A percentile compares a stretch with the other conserved stretches of the same genome.
Conservation (phyloP, 352 stramenopile species). For the Aphanomyces invadans region DNA sequence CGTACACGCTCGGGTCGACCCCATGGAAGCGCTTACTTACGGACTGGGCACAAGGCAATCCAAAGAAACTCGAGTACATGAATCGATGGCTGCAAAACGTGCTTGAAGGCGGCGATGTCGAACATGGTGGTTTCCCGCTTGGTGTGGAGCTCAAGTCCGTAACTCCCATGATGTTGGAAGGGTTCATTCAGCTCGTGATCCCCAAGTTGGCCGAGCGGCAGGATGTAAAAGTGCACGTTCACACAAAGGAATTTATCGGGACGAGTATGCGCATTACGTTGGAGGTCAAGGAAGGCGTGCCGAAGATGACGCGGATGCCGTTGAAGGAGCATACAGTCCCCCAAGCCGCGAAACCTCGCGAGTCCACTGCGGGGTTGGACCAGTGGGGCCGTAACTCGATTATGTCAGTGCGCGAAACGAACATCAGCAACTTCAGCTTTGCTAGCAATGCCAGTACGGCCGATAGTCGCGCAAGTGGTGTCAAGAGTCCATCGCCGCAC, state of each 20-base stretch:
- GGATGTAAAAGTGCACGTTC: conserved; percentile 80
- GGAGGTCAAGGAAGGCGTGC: conserved; percentile 24
- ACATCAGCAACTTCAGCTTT: conserved; percentile 15
- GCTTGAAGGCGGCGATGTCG: conserved; percentile 70
- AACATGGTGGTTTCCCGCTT: conserved; percentile 83
- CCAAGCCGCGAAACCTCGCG: neutral
- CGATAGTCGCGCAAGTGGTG: neutral
- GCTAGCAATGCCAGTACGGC: conserved; percentile 4
- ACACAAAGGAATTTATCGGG: conserved; percentile 87
- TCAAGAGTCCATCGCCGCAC: neutral
- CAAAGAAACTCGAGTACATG: conserved; percentile 89
- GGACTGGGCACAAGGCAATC: conserved; percentile 82
- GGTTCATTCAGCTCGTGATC: conserved; percentile 86
- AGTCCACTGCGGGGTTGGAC: conserved; percentile 7
- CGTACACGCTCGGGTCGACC: conserved; percentile 74
- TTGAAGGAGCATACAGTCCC: neutral
- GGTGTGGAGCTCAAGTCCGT: conserved; percentile 85
- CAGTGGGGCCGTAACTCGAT: conserved; percentile 23
- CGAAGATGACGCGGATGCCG: neutral
- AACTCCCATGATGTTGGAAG: conserved; percentile 85
- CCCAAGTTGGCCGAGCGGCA: conserved; percentile 75
- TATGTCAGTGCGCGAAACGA: conserved; percentile 21
- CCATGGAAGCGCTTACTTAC: conserved; percentile 81
- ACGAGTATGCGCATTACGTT: conserved; percentile 86
- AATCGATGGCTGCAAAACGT: conserved; percentile 85